These are phyloP conservation scores for Oryza glumipatula DNA, from an alignment of 176 grass and related monocot species.

Conservation along the genomic window DNA sequence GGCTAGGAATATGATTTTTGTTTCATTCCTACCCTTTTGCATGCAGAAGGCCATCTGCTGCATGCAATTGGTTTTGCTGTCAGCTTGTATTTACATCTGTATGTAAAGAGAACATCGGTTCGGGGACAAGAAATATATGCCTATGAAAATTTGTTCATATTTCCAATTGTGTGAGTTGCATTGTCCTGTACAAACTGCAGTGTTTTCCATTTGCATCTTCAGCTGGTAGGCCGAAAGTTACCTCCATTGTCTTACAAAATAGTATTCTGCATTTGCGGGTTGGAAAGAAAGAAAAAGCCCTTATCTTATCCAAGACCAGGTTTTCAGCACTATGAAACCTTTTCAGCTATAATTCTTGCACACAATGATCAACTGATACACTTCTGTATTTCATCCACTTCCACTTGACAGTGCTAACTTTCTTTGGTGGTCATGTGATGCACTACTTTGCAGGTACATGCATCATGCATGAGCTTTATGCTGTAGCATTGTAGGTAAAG, in stretches of 20 bases:
- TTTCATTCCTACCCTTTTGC: slow-evolving; percentile 69
- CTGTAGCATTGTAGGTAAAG: neutral
- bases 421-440: neutral
- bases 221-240: neutral
- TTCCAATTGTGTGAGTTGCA: neutral
- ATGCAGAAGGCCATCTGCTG: slow-evolving; percentile 57
- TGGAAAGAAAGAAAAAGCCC: neutral
- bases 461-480: neutral
- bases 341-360: neutral
- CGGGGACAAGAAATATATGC: neutral
- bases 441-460: neutral
- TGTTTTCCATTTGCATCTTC: slow-evolving; percentile 3
- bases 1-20: slow-evolving; percentile 78
- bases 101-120: slow-evolving; percentile 42
- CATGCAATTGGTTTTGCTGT: slow-evolving; percentile 50
- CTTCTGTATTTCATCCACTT: neutral
- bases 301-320: neutral
- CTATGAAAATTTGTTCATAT: slow-evolving; percentile 30
- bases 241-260: neutral
- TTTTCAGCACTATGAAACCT: neutral
- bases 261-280: slow-evolving; percentile 1
- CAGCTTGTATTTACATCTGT: slow-evolving; percentile 36
- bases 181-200: slow-evolving; percentile 4
- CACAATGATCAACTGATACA: neutral
- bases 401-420: neutral